Evolutionary conservation across 2,329 filamentous ascomycete species (phyloP).

Genomic region (Aspergillus vadensis): DNA sequence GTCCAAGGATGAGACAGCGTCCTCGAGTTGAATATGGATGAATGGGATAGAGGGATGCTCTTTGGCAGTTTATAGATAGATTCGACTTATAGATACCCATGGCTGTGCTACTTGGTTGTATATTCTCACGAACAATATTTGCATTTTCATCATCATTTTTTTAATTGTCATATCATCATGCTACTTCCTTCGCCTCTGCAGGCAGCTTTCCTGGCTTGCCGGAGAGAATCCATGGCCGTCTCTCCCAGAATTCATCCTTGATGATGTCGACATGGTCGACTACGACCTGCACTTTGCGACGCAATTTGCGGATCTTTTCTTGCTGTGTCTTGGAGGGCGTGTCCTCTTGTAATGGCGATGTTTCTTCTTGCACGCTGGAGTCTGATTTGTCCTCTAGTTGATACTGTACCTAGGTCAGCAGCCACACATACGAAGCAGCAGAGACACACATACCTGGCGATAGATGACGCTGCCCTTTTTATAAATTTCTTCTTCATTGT

Average conservation of each 20-base stretch:
- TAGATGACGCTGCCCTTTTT: conserved; percentile 92
- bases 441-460: conserved; percentile 61
- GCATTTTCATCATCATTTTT: conserved; percentile 8
- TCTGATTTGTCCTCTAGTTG: conserved; percentile 64
- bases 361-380: conserved; percentile 20
- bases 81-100: conserved; percentile 35
- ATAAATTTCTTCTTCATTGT: conserved; percentile 89
- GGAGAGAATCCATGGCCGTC: conserved; percentile 78
- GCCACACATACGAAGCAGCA: not conserved
- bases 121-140: conserved; percentile 9
- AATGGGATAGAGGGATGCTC: conserved; percentile 11
- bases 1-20: conserved; percentile 42
- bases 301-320: conserved; percentile 79
- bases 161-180: not conserved
- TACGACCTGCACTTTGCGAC: conserved; percentile 76
- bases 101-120: conserved; percentile 15
- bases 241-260: conserved; percentile 90
- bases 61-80: not conserved
- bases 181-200: conserved; percentile 38
- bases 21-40: not conserved
- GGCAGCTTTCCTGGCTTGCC: conserved; percentile 71
- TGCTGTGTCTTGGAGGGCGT: conserved; percentile 74
- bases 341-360: conserved; percentile 37
- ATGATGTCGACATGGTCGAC: conserved; percentile 92
- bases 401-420: conserved; percentile 54